Evolutionary conservation across 768 basidiomycete genomes (phyloP).

Genomic region (Auricularia cornea): DNA sequence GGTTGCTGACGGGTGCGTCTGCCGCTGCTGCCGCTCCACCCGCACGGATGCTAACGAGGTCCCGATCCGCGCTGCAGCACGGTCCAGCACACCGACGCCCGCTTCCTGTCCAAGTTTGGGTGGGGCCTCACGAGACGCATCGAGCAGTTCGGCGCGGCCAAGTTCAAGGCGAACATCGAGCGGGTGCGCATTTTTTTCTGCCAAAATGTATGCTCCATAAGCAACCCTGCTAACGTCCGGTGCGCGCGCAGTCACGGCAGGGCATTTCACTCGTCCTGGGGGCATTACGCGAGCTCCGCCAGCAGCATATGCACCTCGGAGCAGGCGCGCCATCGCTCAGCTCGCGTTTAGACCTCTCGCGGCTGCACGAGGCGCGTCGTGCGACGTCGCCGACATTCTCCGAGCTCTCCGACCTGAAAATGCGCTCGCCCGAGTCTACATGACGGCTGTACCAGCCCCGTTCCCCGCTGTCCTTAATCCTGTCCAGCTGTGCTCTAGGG

Average conservation of each 20-base stretch:
- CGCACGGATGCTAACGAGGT: background rate
- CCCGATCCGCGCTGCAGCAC: slow-evolving; percentile 47
- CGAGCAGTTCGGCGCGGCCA: slow-evolving; percentile 74
- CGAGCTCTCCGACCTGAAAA: background rate
- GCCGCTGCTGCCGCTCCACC: background rate
- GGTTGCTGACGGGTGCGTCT: slow-evolving; percentile 56
- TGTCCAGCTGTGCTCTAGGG: too few species aligned
- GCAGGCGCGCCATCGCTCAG: background rate
- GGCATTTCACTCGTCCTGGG: slow-evolving; percentile 77
- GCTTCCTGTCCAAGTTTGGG: slow-evolving; percentile 81
- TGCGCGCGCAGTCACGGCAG: slow-evolving; percentile 58
- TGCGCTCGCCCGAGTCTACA: background rate
- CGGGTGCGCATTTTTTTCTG: slow-evolving; percentile 39
- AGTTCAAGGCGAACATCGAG: slow-evolving; percentile 83
- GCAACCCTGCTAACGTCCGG: slow-evolving; percentile 6
- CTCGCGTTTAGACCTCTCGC: background rate
- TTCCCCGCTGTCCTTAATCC: too few species aligned
- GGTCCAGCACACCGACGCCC: slow-evolving; percentile 76
- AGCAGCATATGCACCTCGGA: slow-evolving; percentile 39
- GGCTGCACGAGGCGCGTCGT: background rate
- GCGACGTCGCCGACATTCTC: background rate
- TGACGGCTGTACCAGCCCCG: too few species aligned
- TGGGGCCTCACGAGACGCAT: slow-evolving; percentile 85
- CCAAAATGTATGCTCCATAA: background rate
- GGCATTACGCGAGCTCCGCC: slow-evolving; percentile 70